Percentiles rank a stretch among this genome's conserved stretches.
Conservation (phyloP, 495 filamentous ascomycete genomes). For the Penicillium bovifimosum region DNA sequence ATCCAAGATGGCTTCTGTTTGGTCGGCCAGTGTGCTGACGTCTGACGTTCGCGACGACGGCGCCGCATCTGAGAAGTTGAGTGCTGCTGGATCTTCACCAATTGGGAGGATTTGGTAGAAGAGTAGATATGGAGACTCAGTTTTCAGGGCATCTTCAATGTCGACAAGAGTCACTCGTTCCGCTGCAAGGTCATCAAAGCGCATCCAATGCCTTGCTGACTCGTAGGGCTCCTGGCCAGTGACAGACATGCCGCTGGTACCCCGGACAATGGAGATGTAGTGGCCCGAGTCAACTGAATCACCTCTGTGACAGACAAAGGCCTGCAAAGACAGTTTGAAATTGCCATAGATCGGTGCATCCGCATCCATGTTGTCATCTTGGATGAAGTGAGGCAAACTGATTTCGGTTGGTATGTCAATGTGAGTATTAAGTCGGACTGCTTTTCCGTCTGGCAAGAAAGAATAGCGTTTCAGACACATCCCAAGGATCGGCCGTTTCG, state of each 20-base stretch:
- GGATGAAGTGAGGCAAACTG: constrained; percentile 81
- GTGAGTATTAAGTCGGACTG: constrained; percentile 65
- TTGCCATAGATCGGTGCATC: constrained; percentile 64
- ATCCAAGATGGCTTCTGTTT: constrained; percentile 8
- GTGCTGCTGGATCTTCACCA: constrained; percentile 56
- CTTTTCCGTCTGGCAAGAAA: constrained; percentile 61
- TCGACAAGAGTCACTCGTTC: constrained; percentile 71
- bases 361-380: constrained; percentile 63
- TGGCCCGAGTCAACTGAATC: constrained; percentile 87
- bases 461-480: constrained; percentile 90
- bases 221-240: constrained; percentile 47
- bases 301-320: constrained; percentile 85
- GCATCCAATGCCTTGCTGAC: constrained; percentile 68
- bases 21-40: constrained; percentile 10
- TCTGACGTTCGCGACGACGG: constrained; percentile 52
- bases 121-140: constrained; percentile 89
- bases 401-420: constrained; percentile 92
- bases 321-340: constrained; percentile 87
- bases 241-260: constrained; percentile 47
- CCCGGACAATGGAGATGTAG: constrained; percentile 78
- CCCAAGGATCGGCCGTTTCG: constrained; percentile 75
- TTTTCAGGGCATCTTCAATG: constrained; percentile 65
- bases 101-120: constrained; percentile 94
- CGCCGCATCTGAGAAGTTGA: constrained; percentile 46
- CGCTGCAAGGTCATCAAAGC: constrained; percentile 76